Evolutionary conservation across 2,329 filamentous ascomycete genomes (phyloP).

Genomic region (Sporothrix brunneoviolacea): DNA sequence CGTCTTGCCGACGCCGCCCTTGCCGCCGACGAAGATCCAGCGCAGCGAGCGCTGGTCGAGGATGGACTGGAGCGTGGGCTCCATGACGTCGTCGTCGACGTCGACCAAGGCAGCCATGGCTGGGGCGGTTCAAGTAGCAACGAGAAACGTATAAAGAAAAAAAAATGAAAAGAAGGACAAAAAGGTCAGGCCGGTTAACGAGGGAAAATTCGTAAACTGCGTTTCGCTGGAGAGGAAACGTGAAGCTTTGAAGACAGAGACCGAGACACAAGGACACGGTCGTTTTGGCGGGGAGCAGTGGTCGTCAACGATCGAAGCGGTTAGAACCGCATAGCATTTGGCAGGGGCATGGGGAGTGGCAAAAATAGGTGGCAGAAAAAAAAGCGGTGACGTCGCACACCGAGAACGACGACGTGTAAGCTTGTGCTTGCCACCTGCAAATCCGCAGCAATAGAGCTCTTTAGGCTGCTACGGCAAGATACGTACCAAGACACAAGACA

Average conservation of each 20-base stretch:
- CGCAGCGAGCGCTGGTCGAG: slow-evolving; percentile 91
- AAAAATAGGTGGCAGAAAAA: too few species aligned
- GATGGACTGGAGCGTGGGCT: slow-evolving; percentile 88
- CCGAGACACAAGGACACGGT: neutral
- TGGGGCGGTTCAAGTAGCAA: neutral
- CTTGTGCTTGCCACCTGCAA: too few species aligned
- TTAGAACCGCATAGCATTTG: slow-evolving; percentile 12
- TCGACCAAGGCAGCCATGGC: slow-evolving; percentile 38
- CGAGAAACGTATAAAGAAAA: neutral
- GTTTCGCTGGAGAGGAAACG: too few species aligned
- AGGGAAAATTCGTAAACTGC: too few species aligned
- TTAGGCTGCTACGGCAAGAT: too few species aligned
- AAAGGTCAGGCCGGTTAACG: too few species aligned
- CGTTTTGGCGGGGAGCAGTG: neutral
- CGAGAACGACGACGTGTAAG: too few species aligned
- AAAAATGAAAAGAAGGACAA: too few species aligned
- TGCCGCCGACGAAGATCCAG: slow-evolving; percentile 99
- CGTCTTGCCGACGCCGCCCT: slow-evolving; percentile 97
- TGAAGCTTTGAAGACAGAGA: neutral
- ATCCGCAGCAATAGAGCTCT: too few species aligned
- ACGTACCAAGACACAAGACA: too few species aligned
- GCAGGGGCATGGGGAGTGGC: too few species aligned
- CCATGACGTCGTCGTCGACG: slow-evolving; percentile 58
- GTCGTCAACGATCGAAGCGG: slow-evolving; percentile 8
- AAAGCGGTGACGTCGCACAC: too few species aligned